phyloP scores from a whole-genome alignment of 2,329 filamentous ascomycete species.

The Aspergillus niger region DNA sequence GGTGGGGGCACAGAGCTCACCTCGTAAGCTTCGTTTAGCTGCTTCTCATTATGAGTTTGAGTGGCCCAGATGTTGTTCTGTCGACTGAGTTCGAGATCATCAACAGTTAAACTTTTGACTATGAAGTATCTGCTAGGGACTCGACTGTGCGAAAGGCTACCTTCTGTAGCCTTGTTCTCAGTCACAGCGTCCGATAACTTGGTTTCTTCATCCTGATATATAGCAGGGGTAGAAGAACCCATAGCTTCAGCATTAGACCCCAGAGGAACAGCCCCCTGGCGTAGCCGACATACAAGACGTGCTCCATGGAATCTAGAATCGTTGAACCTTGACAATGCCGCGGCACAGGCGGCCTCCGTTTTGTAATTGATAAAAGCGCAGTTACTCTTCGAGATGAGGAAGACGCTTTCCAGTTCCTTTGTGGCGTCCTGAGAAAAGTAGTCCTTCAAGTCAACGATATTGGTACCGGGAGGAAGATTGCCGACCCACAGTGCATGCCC shows the following conservation, averaged over 20 bases:
- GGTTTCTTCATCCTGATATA: slow-evolving; percentile 37
- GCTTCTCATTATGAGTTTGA: slow-evolving; percentile 87
- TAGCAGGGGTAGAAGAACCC: slow-evolving; percentile 53
- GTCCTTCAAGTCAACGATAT: slow-evolving; percentile 80
- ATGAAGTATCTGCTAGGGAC: slow-evolving; percentile 81
- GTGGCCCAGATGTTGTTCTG: slow-evolving; percentile 89
- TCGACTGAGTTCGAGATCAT: slow-evolving; percentile 88
- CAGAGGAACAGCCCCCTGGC: slow-evolving; percentile 56
- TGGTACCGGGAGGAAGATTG: slow-evolving; percentile 82
- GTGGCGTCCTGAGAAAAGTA: slow-evolving; percentile 81
- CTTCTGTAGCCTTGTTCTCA: slow-evolving; percentile 9
- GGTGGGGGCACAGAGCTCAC: slow-evolving; percentile 50
- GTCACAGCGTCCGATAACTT: slow-evolving; percentile 12
- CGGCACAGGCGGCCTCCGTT: slow-evolving; percentile 71
- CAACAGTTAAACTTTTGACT: slow-evolving; percentile 86
- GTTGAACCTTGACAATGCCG: slow-evolving; percentile 81
- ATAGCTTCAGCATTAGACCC: slow-evolving; percentile 30
- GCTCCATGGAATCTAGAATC: slow-evolving; percentile 88
- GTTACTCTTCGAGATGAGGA: slow-evolving; percentile 94
- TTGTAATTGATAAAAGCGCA: slow-evolving; percentile 97
- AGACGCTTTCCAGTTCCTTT: slow-evolving; percentile 79
- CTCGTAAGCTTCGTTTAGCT: slow-evolving; percentile 78
- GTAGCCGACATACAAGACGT: slow-evolving; percentile 79
- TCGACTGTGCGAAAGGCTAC: slow-evolving; percentile 24
- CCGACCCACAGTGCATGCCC: slow-evolving; percentile 96